Evolutionary conservation across 805 yeast genomes (phyloP).

Genomic region (Babjeviella inositovora): DNA sequence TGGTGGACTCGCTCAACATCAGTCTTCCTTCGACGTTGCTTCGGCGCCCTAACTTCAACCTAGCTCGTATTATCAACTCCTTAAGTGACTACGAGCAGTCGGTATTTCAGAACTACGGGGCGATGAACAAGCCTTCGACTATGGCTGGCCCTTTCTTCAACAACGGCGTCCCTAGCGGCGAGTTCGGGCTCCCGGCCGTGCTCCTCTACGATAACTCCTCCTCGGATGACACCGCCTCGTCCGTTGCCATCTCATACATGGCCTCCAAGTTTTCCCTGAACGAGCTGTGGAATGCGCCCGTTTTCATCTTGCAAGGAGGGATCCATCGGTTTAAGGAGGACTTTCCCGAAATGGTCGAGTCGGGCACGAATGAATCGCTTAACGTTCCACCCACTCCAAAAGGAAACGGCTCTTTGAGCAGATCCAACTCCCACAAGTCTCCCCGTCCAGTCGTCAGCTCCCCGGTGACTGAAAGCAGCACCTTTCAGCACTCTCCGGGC

Average conservation of each 20-base stretch:
- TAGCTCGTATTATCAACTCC: conserved; percentile 45
- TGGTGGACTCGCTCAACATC: conserved; percentile 51
- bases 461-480: too few species aligned
- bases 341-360: conserved; percentile 10
- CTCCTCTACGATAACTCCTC: conserved; percentile 34
- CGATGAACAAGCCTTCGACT: conserved; percentile 4
- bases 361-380: background rate
- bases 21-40: conserved; percentile 84
- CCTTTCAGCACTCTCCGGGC: too few species aligned
- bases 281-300: conserved; percentile 17
- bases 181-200: conserved; percentile 19
- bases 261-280: conserved; percentile 27
- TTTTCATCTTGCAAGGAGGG: conserved; percentile 24
- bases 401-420: conserved; percentile 1
- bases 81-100: conserved; percentile 34
- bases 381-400: conserved; percentile 2
- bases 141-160: conserved; percentile 2
- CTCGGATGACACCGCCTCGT: conserved; percentile 10
- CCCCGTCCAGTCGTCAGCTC: too few species aligned
- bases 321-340: conserved; percentile 15
- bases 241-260: conserved; percentile 24
- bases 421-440: too few species aligned
- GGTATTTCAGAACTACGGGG: conserved; percentile 18
- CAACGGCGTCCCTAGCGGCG: conserved; percentile 7
- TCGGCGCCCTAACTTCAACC: conserved; percentile 56